Evolutionary conservation across 2,329 filamentous ascomycete genomes (phyloP).

Genomic region (Pleomassaria siparia): DNA sequence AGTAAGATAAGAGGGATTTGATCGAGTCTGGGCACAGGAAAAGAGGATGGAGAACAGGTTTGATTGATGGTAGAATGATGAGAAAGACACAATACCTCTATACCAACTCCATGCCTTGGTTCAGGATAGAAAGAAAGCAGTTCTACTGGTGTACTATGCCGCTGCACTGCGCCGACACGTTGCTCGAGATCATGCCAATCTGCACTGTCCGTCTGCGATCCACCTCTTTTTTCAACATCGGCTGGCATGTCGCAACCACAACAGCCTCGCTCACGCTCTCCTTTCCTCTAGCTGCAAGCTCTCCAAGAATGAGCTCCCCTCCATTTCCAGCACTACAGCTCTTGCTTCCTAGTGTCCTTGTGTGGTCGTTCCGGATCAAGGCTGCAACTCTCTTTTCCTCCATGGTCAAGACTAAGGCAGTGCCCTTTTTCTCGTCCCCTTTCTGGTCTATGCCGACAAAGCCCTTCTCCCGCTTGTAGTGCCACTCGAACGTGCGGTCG

Average conservation of each 20-base stretch:
- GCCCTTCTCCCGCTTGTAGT: slow-evolving; percentile 44
- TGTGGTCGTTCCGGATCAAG: slow-evolving; percentile 43
- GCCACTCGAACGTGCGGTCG: slow-evolving; percentile 57
- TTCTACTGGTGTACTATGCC: not conserved
- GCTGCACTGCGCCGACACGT: not conserved
- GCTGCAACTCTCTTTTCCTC: slow-evolving; percentile 39
- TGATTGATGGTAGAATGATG: too few relatives aligned
- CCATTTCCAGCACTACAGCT: slow-evolving; percentile 45
- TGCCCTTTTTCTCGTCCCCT: slow-evolving; percentile 17
- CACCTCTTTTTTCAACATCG: slow-evolving; percentile 68
- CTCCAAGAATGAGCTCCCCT: slow-evolving; percentile 51
- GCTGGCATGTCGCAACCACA: slow-evolving; percentile 58
- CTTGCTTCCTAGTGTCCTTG: slow-evolving; percentile 44
- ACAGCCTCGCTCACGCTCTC: slow-evolving; percentile 46
- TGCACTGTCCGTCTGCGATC: slow-evolving; percentile 59
- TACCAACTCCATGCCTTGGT: too few relatives aligned
- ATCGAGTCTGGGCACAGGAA: too few relatives aligned
- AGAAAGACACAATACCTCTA: too few relatives aligned
- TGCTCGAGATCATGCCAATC: slow-evolving; percentile 46
- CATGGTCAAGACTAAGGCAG: slow-evolving; percentile 18
- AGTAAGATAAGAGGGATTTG: too few relatives aligned
- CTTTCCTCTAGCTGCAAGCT: slow-evolving; percentile 33
- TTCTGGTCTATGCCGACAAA: too few relatives aligned
- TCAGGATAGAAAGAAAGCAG: too few relatives aligned
- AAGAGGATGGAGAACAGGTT: too few relatives aligned